Evolutionary conservation across 148 eudicot species (phyloP), one percentile per base, ranked within the genome.

Genomic region (Rhododendron griersonianum): DNA sequence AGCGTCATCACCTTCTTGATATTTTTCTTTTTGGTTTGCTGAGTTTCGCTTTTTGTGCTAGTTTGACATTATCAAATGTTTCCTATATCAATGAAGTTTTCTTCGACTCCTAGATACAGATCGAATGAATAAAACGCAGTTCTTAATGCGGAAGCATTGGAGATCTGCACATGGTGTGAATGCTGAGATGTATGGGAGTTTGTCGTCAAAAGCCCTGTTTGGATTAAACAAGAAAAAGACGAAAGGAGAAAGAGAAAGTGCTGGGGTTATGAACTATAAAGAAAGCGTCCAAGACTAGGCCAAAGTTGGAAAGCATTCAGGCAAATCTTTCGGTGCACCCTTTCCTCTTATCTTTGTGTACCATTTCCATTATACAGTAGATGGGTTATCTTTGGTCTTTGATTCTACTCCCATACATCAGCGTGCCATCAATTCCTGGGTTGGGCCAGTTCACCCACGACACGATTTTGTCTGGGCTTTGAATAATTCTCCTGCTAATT

Each of bases 261-360:
- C 55, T 4, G 57, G 37, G 16, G 14, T 1, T 30, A 11, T 55
- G 48, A n/a, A 59, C 30, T 41, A 35, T 19, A 35, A 21, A 65
- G 55, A 83, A n/a, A 83, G 50, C 37, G 48, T 44, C 23, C 47
- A n/a, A 83, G 57, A 65, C 77, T 45, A 78, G 81, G 37, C 28
- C 25, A n/a, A 61, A 13, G 75, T 63, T 63, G 77, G 37, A n/a
- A 63, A 63, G 75, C 53, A 61, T n/a, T 63, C 25, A 41, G 53
- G 37, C 53, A 63, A 82, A 18, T 47, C 85, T 83, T 83, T 83
- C 77, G 85, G 85, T 82, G 84, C 41, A 33, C 76, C 74, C 18
- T 5, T 81, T 5, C 16, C 84, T 35, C 47, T 0, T 0, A 1
- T 11, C 47, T 57, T 81, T 57, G 15, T 4, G 47, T 35, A 35